These are phyloP conservation scores for Penicillium herquei DNA, from an alignment of 495 filamentous ascomycete genomes.

Conservation along the genomic window DNA sequence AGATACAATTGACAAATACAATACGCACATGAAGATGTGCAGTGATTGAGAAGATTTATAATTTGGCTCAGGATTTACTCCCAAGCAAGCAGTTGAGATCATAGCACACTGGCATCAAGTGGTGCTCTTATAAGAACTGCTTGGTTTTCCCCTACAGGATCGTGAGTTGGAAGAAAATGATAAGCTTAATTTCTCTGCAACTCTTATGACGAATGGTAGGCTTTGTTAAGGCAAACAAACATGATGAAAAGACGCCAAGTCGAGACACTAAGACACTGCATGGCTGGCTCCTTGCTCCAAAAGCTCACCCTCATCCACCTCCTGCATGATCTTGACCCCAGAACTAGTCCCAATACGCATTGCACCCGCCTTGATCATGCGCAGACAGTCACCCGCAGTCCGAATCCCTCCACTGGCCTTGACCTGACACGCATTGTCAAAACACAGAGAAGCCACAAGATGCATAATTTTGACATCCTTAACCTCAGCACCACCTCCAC, in stretches of 20 bases:
- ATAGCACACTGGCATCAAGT: too few relatives aligned
- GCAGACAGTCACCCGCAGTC: constrained; percentile 48
- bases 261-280: constrained; percentile 11
- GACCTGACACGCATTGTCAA: constrained; percentile 44
- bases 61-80: too few relatives aligned
- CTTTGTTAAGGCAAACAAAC: not conserved
- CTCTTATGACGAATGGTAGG: not conserved
- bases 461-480: constrained; percentile 61
- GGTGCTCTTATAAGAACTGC: too few relatives aligned
- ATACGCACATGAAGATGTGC: too few relatives aligned
- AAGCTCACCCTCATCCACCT: constrained; percentile 32
- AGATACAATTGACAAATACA: too few relatives aligned
- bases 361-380: constrained; percentile 64
- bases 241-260: not conserved
- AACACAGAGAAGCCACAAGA: constrained; percentile 35
- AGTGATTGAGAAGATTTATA: too few relatives aligned
- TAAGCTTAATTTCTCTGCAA: too few relatives aligned
- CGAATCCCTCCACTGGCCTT: constrained; percentile 68
- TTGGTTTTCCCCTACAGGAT: too few relatives aligned
- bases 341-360: constrained; percentile 62
- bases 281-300: constrained; percentile 20
- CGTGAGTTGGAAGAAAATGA: not conserved
- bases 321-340: constrained; percentile 57
- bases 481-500: constrained; percentile 55
- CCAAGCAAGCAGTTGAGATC: too few relatives aligned